Percentiles rank a stretch among this genome's conserved stretches.
phyloP scores from a whole-genome alignment of 768 basidiomycete species.

The Boletus insuetus region DNA sequence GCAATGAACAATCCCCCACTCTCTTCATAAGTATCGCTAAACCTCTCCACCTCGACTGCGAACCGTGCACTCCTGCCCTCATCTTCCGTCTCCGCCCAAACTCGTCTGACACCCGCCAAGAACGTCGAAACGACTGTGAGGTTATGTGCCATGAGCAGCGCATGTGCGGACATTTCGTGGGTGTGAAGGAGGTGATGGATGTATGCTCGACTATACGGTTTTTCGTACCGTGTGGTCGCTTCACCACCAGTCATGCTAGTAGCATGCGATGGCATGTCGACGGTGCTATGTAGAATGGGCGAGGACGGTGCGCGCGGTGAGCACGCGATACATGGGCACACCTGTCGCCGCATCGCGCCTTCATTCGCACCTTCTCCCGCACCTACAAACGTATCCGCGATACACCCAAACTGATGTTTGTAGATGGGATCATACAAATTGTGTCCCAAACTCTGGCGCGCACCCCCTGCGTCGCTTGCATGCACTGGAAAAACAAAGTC shows the following conservation, averaged over 20 bases:
- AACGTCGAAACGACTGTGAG: constrained; percentile 64
- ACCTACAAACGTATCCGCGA: constrained; percentile 41
- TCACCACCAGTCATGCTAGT: not conserved
- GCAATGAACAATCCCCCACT: constrained; percentile 43
- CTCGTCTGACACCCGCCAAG: constrained; percentile 52
- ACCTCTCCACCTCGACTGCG: constrained; percentile 47
- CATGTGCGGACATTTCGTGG: constrained; percentile 87
- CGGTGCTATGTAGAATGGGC: constrained; percentile 43
- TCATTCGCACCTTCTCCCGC: constrained; percentile 2
- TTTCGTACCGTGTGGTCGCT: constrained; percentile 16
- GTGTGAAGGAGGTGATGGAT: constrained; percentile 83
- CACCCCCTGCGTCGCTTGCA: not conserved
- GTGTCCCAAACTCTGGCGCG: constrained; percentile 49
- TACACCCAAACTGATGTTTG: constrained; percentile 54
- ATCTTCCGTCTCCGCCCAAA: constrained; percentile 18
- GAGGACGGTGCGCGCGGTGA: constrained; percentile 40
- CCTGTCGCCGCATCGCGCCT: not conserved
- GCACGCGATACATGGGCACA: constrained; percentile 58
- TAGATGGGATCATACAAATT: constrained; percentile 67
- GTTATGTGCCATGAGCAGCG: constrained; percentile 75
- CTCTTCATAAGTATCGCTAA: constrained; percentile 52
- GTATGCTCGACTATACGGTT: constrained; percentile 56
- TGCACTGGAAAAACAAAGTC: constrained; percentile 72
- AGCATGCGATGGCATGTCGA: constrained; percentile 34
- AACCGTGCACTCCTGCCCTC: constrained; percentile 24